Conservation (phyloP, 106 monocot genomes). For the Apostasia shenzhenica region DNA sequence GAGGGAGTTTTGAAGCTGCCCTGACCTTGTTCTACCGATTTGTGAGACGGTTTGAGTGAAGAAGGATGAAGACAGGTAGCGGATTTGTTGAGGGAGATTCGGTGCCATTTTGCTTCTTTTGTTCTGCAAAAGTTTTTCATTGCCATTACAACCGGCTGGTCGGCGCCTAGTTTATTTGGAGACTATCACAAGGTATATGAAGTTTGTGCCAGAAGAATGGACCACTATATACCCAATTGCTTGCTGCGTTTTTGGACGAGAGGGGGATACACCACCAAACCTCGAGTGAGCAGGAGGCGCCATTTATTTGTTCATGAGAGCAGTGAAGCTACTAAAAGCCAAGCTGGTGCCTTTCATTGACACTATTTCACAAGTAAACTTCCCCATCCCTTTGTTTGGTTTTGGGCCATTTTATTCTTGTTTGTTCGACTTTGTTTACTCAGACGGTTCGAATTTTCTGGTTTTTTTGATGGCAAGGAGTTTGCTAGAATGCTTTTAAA, state of each 20-base stretch:
- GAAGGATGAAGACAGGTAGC: constrained; percentile 60
- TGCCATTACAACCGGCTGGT: constrained; percentile 84
- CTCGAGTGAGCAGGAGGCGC: constrained; percentile 70
- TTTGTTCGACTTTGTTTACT: background rate
- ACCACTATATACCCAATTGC: constrained; percentile 65
- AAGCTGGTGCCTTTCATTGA: constrained; percentile 80
- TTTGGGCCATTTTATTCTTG: background rate
- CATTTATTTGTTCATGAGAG: constrained; percentile 89
- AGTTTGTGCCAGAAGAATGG: constrained; percentile 85
- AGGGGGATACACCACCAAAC: constrained; percentile 85
- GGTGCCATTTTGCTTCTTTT: constrained; percentile 73
- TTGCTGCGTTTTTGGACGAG: constrained; percentile 79
- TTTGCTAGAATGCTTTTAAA: too few relatives aligned
- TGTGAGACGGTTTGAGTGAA: constrained; percentile 62
- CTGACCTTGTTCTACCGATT: constrained; percentile 67
- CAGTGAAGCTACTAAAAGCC: constrained; percentile 74
- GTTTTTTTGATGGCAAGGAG: too few relatives aligned
- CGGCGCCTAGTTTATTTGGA: constrained; percentile 82
- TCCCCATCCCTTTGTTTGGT: too few relatives aligned
- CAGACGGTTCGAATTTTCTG: too few relatives aligned
- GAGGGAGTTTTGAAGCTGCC: constrained; percentile 78
- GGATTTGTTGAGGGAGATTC: constrained; percentile 67
- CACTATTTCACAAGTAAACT: constrained; percentile 76
- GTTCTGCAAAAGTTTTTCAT: constrained; percentile 56
- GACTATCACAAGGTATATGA: constrained; percentile 73